Conservation (phyloP, 148 eudicot species). For the Rhododendron mucronatum region DNA sequence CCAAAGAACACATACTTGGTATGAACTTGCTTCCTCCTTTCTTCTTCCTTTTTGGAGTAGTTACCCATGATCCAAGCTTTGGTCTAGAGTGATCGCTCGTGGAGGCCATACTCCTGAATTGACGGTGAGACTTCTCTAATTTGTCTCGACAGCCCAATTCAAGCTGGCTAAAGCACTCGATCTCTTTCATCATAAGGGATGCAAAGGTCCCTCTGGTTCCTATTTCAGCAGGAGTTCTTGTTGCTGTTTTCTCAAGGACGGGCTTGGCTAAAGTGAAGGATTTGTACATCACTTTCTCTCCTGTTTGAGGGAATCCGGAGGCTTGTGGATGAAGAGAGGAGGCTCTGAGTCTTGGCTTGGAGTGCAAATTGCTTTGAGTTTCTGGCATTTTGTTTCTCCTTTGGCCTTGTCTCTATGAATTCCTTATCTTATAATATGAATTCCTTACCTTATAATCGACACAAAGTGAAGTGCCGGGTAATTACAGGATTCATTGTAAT, state of each 20-base stretch:
- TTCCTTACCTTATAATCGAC: constrained; percentile 3
- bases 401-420: constrained; percentile 3
- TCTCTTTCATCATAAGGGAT: constrained; percentile 55
- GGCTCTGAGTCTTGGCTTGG: constrained; percentile 8
- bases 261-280: constrained; percentile 23
- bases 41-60: constrained; percentile 35
- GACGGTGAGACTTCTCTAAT: constrained; percentile 7
- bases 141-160: constrained; percentile 22
- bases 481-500: not conserved
- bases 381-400: constrained; percentile 12
- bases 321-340: constrained; percentile 18
- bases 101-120: constrained; percentile 8
- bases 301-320: constrained; percentile 11
- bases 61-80: constrained; percentile 16
- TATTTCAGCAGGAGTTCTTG: constrained; percentile 37
- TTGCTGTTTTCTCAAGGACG: constrained; percentile 22
- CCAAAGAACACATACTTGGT: constrained; percentile 53
- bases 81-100: constrained; percentile 17
- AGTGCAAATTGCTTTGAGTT: constrained; percentile 4
- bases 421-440: constrained; percentile 2
- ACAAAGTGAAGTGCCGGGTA: not conserved
- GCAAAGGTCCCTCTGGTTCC: constrained; percentile 61
- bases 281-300: constrained; percentile 10
- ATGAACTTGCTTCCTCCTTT: constrained; percentile 37
- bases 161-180: constrained; percentile 39